Evolutionary conservation across 768 basidiomycete genomes (phyloP).

Genomic region (Agaricus subrufescens): DNA sequence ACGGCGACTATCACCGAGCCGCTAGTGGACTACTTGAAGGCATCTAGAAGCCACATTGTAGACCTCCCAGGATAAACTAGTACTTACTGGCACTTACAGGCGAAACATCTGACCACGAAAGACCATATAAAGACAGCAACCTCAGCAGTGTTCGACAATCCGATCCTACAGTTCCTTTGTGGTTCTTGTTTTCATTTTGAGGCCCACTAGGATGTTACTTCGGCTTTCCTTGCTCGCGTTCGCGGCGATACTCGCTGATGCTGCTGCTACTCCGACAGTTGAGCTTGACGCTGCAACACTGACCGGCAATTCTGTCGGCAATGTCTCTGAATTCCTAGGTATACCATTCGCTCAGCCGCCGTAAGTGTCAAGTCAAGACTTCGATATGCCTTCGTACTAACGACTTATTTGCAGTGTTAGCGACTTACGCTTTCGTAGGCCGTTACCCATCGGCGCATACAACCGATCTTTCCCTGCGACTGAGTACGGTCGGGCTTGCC

Average conservation of each 20-base stretch:
- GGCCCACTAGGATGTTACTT: conserved; percentile 13
- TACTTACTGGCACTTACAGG: not conserved
- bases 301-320: conserved; percentile 30
- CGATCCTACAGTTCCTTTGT: not conserved
- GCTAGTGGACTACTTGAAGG: too few species aligned
- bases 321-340: conserved; percentile 38
- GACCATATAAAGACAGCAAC: not conserved
- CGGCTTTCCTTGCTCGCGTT: conserved; percentile 13
- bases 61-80: too few species aligned
- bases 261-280: conserved; percentile 28
- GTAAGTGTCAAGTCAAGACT: conserved; percentile 25
- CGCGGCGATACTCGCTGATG: conserved; percentile 13
- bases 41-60: too few species aligned
- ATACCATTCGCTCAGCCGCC: conserved; percentile 55
- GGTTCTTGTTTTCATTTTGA: not conserved
- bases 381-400: not conserved
- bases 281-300: conserved; percentile 40
- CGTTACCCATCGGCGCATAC: conserved; percentile 31
- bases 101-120: not conserved
- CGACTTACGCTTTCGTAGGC: conserved; percentile 35
- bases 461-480: conserved; percentile 32
- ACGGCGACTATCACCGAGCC: too few species aligned
- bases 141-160: not conserved
- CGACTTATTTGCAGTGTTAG: conserved; percentile 23
- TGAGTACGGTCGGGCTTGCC: conserved; percentile 38